Evolutionary conservation across 2,329 filamentous ascomycete species (phyloP).

Genomic region (Aulographum hederae): DNA sequence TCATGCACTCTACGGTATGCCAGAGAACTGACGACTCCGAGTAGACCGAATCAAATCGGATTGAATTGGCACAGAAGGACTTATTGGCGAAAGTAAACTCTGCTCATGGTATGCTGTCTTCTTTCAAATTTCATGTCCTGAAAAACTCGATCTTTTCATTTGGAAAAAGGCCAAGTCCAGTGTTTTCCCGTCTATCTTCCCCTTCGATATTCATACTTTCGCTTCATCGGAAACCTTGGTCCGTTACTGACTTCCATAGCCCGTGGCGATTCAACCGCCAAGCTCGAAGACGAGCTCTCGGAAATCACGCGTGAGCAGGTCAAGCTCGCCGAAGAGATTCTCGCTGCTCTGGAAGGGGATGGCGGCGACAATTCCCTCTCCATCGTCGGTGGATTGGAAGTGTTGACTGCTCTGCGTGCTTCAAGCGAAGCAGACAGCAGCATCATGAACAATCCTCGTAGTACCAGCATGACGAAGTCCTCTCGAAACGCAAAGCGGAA

Average conservation of each 20-base stretch:
- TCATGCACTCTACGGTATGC: conserved; percentile 2
- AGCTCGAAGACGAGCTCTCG: conserved; percentile 27
- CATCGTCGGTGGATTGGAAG: conserved; percentile 14
- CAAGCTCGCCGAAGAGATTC: conserved; percentile 26
- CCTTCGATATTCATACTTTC: neutral
- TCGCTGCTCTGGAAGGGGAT: conserved; percentile 23
- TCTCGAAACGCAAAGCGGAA: conserved; percentile 5
- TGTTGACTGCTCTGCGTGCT: conserved; percentile 27
- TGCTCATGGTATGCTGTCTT: neutral
- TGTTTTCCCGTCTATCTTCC: neutral
- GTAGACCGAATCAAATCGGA: conserved; percentile 5
- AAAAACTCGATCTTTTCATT: neutral
- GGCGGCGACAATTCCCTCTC: conserved; percentile 21
- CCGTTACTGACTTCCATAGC: conserved; percentile 9
- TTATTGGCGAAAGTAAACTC: neutral
- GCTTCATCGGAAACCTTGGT: too few species aligned
- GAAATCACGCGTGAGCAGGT: conserved; percentile 28
- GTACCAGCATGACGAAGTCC: conserved; percentile 15
- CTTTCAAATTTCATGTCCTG: neutral
- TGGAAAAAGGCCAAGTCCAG: neutral
- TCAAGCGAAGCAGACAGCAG: conserved; percentile 21
- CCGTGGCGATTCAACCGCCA: conserved; percentile 16
- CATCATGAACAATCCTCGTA: conserved; percentile 15
- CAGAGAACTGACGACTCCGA: neutral
- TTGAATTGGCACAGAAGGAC: neutral